A percentile compares a stretch with the other conserved stretches of the same genome.
phyloP scores from a whole-genome alignment of 2,329 filamentous ascomycete species.

The Trichoderma sp. region DNA sequence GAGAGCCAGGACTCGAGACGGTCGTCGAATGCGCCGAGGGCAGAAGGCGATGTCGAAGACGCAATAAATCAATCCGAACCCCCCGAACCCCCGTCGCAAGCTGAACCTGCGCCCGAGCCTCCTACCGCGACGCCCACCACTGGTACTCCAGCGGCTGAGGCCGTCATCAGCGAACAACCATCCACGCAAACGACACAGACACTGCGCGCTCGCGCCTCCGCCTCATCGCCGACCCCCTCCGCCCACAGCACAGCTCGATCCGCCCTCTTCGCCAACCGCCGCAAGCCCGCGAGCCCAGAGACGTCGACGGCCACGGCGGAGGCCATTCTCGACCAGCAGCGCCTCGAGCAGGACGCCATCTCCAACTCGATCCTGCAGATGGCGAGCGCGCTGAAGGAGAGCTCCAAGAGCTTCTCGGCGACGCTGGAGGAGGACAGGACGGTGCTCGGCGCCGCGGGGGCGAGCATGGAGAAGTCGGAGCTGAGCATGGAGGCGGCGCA shows the following conservation, averaged over 20 bases:
- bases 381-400: conserved; percentile 75
- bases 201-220: conserved; percentile 41
- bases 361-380: conserved; percentile 80
- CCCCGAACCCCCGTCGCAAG: conserved; percentile 44
- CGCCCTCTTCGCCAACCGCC: conserved; percentile 49
- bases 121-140: conserved; percentile 19
- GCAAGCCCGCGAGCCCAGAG: conserved; percentile 42
- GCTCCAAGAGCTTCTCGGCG: conserved; percentile 69
- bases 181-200: conserved; percentile 42
- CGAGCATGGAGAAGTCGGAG: conserved; percentile 77
- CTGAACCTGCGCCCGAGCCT: conserved; percentile 28
- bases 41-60: conserved; percentile 33
- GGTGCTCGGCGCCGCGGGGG: conserved; percentile 68
- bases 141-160: conserved; percentile 20
- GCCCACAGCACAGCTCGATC: conserved; percentile 46
- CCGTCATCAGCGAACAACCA: conserved; percentile 26
- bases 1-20: conserved; percentile 51
- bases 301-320: conserved; percentile 62
- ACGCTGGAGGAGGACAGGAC: conserved; percentile 73
- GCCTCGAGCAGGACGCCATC: conserved; percentile 79
- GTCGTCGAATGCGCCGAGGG: conserved; percentile 36
- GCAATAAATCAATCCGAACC: conserved; percentile 49
- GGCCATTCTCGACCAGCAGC: conserved; percentile 73
- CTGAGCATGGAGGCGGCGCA: conserved; percentile 75
- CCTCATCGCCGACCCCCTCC: conserved; percentile 31